Conservation (phyloP, 2,329 filamentous ascomycete genomes). For the Colletotrichum musicola region DNA sequence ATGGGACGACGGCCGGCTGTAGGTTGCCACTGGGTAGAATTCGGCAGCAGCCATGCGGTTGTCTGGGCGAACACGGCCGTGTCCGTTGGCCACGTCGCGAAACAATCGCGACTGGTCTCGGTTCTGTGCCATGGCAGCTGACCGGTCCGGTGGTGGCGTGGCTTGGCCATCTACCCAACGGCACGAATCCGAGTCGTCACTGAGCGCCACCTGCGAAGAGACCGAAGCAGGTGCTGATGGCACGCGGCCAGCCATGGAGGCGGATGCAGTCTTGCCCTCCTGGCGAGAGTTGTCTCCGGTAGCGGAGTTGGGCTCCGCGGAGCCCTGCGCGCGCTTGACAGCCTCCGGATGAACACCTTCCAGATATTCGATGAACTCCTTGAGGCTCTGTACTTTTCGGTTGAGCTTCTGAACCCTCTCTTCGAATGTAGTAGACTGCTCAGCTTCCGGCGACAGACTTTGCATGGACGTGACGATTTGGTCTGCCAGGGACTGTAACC, state of each 20-base stretch:
- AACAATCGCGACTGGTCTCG: slow-evolving; percentile 36
- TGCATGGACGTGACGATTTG: slow-evolving; percentile 26
- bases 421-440: neutral
- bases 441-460: neutral
- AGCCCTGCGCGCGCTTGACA: slow-evolving; percentile 25
- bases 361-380: slow-evolving; percentile 36
- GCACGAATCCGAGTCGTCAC: slow-evolving; percentile 33
- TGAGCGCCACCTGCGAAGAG: slow-evolving; percentile 24
- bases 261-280: neutral
- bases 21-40: slow-evolving; percentile 28
- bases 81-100: slow-evolving; percentile 23
- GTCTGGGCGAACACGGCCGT: slow-evolving; percentile 20
- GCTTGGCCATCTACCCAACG: slow-evolving; percentile 36
- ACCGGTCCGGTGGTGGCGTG: slow-evolving; percentile 31
- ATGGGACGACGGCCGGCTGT: slow-evolving; percentile 31
- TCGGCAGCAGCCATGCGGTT: slow-evolving; percentile 18
- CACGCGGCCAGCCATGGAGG: neutral
- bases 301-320: slow-evolving; percentile 1
- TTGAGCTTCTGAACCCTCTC: slow-evolving; percentile 9
- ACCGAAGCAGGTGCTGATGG: slow-evolving; percentile 32
- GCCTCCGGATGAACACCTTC: slow-evolving; percentile 35
- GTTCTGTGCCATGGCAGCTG: slow-evolving; percentile 28
- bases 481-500: slow-evolving; percentile 29
- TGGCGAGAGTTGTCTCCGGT: slow-evolving; percentile 3
- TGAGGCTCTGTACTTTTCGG: slow-evolving; percentile 30